Evolutionary conservation across 2,329 filamentous ascomycete genomes (phyloP).

Genomic region (Podosphaera fusca): DNA sequence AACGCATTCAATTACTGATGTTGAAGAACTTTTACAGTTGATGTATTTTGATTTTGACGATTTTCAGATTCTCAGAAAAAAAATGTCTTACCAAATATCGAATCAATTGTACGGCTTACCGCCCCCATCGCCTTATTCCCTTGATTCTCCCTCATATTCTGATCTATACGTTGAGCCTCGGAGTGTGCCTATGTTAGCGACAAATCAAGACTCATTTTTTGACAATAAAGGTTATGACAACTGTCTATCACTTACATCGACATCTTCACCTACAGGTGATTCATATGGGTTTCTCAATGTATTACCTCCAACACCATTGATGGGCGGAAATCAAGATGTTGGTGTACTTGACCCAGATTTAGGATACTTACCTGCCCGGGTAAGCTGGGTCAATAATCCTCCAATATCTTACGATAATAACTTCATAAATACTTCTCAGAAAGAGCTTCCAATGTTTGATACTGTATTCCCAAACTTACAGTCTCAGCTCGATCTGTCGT

Average conservation of each 20-base stretch:
- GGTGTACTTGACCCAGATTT: background rate
- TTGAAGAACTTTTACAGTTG: background rate
- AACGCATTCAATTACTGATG: background rate
- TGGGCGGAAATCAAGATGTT: background rate
- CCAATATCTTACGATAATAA: background rate
- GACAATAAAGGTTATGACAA: background rate
- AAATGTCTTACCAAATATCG: background rate
- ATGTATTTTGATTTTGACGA: background rate
- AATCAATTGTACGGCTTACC: background rate
- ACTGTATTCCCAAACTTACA: background rate
- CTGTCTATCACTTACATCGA: background rate
- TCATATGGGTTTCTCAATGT: background rate
- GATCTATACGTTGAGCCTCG: background rate
- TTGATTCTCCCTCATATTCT: background rate
- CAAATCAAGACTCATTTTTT: background rate
- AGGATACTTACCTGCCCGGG: background rate
- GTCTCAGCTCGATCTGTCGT: background rate
- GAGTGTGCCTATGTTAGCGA: background rate
- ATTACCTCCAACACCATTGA: background rate
- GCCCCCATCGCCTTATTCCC: background rate
- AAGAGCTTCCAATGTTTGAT: background rate
- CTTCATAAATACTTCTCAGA: background rate
- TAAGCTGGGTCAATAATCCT: background rate
- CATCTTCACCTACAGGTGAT: background rate
- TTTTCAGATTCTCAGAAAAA: background rate